These are phyloP conservation scores for Rhynchospora tenuis DNA, from an alignment of 176 grass and related monocot species.

Conservation along the genomic window DNA sequence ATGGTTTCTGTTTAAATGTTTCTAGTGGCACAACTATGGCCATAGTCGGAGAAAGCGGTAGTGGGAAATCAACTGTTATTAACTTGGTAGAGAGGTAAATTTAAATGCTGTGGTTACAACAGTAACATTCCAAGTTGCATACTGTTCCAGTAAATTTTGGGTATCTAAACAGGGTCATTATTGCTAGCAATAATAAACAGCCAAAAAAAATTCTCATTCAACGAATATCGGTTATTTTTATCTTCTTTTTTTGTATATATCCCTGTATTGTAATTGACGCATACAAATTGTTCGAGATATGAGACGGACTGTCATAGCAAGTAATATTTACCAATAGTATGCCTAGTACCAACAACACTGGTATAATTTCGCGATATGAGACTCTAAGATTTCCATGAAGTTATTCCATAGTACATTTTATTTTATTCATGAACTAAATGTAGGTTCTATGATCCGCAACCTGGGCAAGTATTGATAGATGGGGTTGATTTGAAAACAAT, in stretches of 20 bases:
- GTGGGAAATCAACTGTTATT: constrained; percentile 80
- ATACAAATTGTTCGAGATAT: neutral
- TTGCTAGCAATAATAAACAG: too few relatives aligned
- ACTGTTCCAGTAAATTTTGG: too few relatives aligned
- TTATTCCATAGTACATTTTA: neutral
- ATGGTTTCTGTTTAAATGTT: constrained; percentile 57
- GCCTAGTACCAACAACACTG: neutral
- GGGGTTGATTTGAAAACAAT: constrained; percentile 58
- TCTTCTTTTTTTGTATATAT: too few relatives aligned
- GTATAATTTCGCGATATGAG: neutral
- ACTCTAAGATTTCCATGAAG: neutral
- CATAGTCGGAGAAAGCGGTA: constrained; percentile 83
- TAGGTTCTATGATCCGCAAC: constrained; percentile 87
- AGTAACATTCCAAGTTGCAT: too few relatives aligned
- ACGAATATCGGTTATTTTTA: too few relatives aligned
- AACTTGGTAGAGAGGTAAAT: constrained; percentile 48
- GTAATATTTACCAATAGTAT: neutral
- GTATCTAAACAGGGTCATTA: too few relatives aligned
- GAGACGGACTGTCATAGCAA: neutral
- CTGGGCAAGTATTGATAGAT: constrained; percentile 77
- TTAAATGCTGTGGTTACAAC: neutral
- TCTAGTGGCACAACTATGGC: constrained; percentile 61
- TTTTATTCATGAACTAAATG: neutral
- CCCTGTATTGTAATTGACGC: too few relatives aligned
- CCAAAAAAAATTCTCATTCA: too few relatives aligned